Percentiles rank a stretch among this genome's conserved stretches.
These are phyloP conservation scores for Trichocomaceae sp. DNA, from an alignment of 2,329 filamentous ascomycete species.

Conservation along the genomic window DNA sequence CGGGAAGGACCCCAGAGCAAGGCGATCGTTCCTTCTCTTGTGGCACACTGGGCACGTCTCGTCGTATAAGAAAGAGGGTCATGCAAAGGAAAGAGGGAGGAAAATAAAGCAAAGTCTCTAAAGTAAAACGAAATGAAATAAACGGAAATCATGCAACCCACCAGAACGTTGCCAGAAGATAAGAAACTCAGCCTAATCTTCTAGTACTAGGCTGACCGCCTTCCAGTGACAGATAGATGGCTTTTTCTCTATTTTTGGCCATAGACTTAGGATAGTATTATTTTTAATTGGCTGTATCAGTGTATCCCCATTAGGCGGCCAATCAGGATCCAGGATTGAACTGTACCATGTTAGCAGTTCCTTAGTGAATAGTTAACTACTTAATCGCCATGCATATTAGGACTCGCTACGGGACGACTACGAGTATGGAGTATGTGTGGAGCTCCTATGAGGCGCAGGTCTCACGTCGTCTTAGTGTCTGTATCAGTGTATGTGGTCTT, in stretches of 20 bases:
- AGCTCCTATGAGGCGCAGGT: neutral
- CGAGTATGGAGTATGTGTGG: conserved; percentile 2
- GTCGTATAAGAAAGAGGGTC: neutral
- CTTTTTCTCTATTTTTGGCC: neutral
- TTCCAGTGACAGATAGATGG: conserved; percentile 12
- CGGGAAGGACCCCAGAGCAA: neutral
- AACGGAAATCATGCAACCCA: neutral
- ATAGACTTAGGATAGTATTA: neutral
- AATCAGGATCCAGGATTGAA: neutral
- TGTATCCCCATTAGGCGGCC: neutral
- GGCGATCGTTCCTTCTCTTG: neutral
- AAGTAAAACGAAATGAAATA: conserved; percentile 5
- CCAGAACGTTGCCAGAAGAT: conserved; percentile 8
- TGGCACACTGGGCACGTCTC: neutral
- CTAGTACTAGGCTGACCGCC: conserved; percentile 1
- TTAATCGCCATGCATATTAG: too few relatives aligned
- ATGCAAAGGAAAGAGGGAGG: neutral
- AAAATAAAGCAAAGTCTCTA: too few relatives aligned
- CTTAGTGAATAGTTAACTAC: neutral
- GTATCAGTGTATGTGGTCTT: neutral
- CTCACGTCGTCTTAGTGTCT: neutral
- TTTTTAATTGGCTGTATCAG: neutral
- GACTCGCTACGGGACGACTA: too few relatives aligned
- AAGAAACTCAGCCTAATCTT: conserved; percentile 1
- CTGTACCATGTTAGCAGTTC: conserved; percentile 2